Conservation (phyloP, 192 early-diverging fungal species). For the Thamnidium elegans region DNA sequence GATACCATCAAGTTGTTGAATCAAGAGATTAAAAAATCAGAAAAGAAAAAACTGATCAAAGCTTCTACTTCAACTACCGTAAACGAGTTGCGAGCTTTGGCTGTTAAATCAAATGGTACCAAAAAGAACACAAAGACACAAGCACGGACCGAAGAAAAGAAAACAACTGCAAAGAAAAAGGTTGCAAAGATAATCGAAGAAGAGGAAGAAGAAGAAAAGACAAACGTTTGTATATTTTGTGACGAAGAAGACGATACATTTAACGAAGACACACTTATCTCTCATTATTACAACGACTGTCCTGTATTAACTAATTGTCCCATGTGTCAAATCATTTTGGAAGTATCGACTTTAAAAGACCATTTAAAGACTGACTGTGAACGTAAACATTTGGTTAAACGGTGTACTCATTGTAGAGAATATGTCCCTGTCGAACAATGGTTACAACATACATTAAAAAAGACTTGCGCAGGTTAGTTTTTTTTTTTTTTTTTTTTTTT, state of each 20-base stretch:
- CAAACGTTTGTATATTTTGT: conserved; percentile 68
- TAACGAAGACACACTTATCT: conserved; percentile 68
- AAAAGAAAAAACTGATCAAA: neutral
- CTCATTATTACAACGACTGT: conserved; percentile 76
- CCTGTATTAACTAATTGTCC: conserved; percentile 70
- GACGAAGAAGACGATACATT: conserved; percentile 59
- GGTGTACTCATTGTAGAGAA: conserved; percentile 47
- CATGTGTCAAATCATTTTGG: conserved; percentile 65
- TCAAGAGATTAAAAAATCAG: conserved; percentile 2
- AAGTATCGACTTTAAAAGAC: conserved; percentile 61
- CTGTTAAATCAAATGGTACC: conserved; percentile 13
- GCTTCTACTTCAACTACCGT: conserved; percentile 5
- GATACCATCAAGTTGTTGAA: neutral
- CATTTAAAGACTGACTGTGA: conserved; percentile 69
- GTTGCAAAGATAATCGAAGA: neutral
- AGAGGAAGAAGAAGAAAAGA: conserved; percentile 8
- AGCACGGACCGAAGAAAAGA: neutral
- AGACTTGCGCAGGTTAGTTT: conserved; percentile 22
- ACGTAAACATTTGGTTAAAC: conserved; percentile 48
- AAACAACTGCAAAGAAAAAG: conserved; percentile 25
- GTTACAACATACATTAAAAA: conserved; percentile 24
- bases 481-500: no score
- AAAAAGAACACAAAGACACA: conserved; percentile 3
- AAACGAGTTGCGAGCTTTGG: conserved; percentile 16
- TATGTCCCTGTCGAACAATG: conserved; percentile 30